Evolutionary conservation across 345 rosid species (phyloP).

Genomic region (Hibiscus syriacus): DNA sequence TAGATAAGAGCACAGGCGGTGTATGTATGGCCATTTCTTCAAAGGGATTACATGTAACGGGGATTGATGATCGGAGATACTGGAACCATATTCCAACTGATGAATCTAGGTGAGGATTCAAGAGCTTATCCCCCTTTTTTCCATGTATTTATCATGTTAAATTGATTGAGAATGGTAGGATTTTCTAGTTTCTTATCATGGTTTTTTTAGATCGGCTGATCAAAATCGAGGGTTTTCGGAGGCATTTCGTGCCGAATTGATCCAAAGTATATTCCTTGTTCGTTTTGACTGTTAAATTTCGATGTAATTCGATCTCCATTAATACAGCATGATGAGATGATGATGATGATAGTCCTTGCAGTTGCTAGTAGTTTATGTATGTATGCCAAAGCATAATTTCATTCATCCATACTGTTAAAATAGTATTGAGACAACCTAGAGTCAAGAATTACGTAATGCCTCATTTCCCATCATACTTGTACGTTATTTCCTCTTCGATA

Average conservation of each 20-base stretch:
- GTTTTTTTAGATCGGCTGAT: slow-evolving; percentile 22
- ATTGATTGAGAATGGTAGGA: slow-evolving; percentile 2
- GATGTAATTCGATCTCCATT: background rate
- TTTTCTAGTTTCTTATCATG: too few species aligned
- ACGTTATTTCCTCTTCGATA: background rate
- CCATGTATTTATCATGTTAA: too few species aligned
- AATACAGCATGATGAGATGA: too few species aligned
- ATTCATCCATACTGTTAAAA: background rate
- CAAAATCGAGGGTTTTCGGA: slow-evolving; percentile 12
- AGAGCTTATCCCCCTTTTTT: too few species aligned
- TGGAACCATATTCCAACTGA: slow-evolving; percentile 76
- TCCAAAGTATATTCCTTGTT: slow-evolving; percentile 3
- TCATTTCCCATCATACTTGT: background rate
- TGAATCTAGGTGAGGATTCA: slow-evolving; percentile 69
- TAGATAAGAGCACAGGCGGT: slow-evolving; percentile 60
- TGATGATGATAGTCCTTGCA: too few species aligned
- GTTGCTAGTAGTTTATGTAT: background rate
- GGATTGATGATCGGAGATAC: slow-evolving; percentile 88
- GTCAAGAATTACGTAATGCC: background rate
- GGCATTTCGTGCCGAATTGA: slow-evolving; percentile 15
- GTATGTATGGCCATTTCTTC: slow-evolving; percentile 61
- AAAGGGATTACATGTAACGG: slow-evolving; percentile 65
- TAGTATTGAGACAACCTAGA: background rate
- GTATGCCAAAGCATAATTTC: background rate
- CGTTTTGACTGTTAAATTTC: background rate